Evolutionary conservation across 257 asterid genomes (phyloP), one percentile per base, ranked within the genome.

Genomic region (Mentha longifolia): DNA sequence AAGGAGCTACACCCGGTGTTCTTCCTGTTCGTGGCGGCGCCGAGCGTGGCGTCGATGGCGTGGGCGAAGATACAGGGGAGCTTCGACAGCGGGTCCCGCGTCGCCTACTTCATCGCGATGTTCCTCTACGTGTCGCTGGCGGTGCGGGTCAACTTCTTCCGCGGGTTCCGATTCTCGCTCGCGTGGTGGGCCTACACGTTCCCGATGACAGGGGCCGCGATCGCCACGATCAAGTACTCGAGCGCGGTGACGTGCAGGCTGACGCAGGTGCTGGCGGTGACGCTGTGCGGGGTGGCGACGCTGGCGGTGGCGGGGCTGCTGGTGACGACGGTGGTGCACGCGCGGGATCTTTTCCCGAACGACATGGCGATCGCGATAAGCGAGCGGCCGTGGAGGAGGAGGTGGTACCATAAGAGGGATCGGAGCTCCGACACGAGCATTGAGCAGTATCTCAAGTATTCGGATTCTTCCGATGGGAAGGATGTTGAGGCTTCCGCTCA

Each of bases 161-260:
- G 97, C 42, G 98, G 98, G 42, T 80, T 90, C 79, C 87, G 88
- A 46, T 92, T 92, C 66, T 90, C 98, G 10, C 39, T 90, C 71
- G 91, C 92, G 12, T 92, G 98, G 97, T 92, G 98, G 98, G 98
- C 96, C 6, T 92, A 92, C 81, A 92, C 98, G 7, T 90, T 92
- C 64, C 97, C 98, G 0, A 90, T 90, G 98, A 90, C 98, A 0
- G 91, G 92, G 22, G 96, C 90, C 0, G 96, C 89, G 7, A 76
- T 87, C 5, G 96, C 96, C 5, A 88, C 95, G 13, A 82, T 90
- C 47, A 82, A 77, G 58, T 90, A 90, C 85, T 73, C 98, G 5
- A 28, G 54, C 12, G 83, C 52, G 61, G 92, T 88, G 11, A 62
- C 81, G n/a, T 83, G 74, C 43, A 6, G 41, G 1, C 63, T 76